Conservation (phyloP, 352 stramenopile genomes). For the Phytopythium oedochilum region DNA sequence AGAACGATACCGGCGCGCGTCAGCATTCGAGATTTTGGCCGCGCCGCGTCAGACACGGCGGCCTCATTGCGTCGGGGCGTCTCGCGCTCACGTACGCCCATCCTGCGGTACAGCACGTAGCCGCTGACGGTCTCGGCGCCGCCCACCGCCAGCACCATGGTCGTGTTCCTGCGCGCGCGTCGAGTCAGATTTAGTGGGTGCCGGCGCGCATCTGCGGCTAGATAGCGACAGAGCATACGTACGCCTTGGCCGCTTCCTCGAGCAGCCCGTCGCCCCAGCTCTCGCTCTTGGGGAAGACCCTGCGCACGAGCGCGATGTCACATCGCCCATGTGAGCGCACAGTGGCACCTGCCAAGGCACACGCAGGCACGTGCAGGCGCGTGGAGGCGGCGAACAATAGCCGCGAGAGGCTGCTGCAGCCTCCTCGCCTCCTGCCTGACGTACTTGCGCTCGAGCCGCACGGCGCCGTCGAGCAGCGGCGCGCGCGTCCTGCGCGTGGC, state of each 20-base stretch:
- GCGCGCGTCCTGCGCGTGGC: constrained; percentile 19
- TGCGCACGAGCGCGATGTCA: constrained; percentile 6
- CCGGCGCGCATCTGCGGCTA: too few species aligned
- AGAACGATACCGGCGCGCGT: neutral
- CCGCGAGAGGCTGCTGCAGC: too few species aligned
- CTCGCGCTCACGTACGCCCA: constrained; percentile 19
- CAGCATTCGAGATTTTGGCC: neutral
- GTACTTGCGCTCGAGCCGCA: constrained; percentile 27
- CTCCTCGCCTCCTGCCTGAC: too few species aligned
- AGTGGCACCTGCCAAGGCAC: too few species aligned
- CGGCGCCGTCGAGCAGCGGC: constrained; percentile 20
- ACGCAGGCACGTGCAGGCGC: too few species aligned
- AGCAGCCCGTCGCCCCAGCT: constrained; percentile 28
- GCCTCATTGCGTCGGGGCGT: neutral
- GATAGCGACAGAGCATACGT: neutral
- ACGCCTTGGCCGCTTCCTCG: constrained; percentile 20
- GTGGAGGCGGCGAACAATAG: constrained; percentile 12
- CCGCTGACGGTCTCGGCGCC: constrained; percentile 13
- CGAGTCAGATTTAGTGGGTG: too few species aligned
- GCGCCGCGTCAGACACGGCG: neutral
- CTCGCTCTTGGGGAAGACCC: constrained; percentile 38
- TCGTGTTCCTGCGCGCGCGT: constrained; percentile 21
- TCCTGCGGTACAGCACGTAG: constrained; percentile 42
- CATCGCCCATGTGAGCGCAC: too few species aligned
- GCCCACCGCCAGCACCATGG: constrained; percentile 28